Base-by-base conservation (phyloP, 345 rosid species). In the Orychophragmus violaceus region DNA sequence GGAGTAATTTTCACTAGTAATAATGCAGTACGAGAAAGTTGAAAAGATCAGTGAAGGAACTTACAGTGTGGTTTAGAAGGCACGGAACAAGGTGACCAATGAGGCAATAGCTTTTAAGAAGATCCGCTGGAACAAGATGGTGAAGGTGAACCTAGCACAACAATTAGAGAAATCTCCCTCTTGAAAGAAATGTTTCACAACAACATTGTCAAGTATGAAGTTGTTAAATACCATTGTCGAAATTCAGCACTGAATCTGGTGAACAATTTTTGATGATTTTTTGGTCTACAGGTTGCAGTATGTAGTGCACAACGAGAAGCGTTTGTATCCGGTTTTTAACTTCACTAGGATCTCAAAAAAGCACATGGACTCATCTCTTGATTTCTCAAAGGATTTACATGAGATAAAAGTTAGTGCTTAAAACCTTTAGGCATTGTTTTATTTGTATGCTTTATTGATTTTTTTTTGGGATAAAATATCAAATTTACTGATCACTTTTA, bases 31-130 rank as follows among this genome's bases (percentile, higher is more conserved):
- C 42, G 98, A 90, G 90, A 93, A 93, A 76, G 97, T 93, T 48
- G 98, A 88, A 82, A 93, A 93, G 83, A 93, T 93, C 19, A 96
- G 98, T 59, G 98, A 93, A 78, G 98, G 98, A 58, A 93, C 98
- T 4, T 93, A 93, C 58, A 97, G 98, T 22, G 98, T 93, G 53
- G 98, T 93, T 44, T 93, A 93, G 66, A 93, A 93, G 82, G 98
- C 98, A 62, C 83, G 93, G 4, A 94, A 93, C 56, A 94, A 95
- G 21, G 21, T 71, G 60, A 90, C 96, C 54, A 90, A 93, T 72
- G 95, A 86, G 74, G 90, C 97, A 0, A 90, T 93, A 25, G 98
- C 98, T 52, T 74, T 93, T 85, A 93, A 93, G 84, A 90, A 93
- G 86, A 93, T 93, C 48, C 87, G 98, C 66, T 93, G 60, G 97